Conservation (phyloP, 345 rosid species). For the Firmiana major region DNA sequence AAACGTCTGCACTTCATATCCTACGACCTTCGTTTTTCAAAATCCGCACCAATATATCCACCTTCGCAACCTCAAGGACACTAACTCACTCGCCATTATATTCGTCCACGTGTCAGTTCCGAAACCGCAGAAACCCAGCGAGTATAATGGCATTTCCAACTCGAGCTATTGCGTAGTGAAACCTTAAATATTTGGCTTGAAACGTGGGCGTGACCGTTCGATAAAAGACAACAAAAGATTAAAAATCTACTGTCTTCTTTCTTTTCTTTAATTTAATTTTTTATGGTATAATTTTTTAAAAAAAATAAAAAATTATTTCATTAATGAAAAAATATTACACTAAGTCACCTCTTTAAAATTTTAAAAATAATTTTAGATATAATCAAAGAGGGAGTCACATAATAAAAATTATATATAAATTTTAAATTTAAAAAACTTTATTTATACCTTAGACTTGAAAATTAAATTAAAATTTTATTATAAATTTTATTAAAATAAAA, state of each 20-base stretch:
- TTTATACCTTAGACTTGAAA: too few species aligned
- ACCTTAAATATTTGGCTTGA: slow-evolving; percentile 7
- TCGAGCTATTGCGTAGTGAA: background rate
- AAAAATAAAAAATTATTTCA: too few species aligned
- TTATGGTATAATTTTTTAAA: too few species aligned
- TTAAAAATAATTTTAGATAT: too few species aligned
- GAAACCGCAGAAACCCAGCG: background rate
- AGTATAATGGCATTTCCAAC: background rate
- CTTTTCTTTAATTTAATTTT: background rate
- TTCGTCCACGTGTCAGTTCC: background rate
- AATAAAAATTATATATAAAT: too few species aligned
- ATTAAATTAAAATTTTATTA: too few species aligned
- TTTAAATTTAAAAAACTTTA: too few species aligned
- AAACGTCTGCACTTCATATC: background rate
- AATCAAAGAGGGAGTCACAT: too few species aligned
- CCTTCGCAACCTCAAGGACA: background rate
- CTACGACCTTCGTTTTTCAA: background rate
- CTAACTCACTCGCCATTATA: background rate
- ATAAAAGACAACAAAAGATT: slow-evolving; percentile 12
- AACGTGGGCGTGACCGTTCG: slow-evolving; percentile 7
- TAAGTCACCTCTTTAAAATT: too few species aligned
- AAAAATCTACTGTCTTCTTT: background rate
- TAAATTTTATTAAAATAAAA: too few species aligned
- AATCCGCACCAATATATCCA: background rate
- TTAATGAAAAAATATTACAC: background rate